Base-by-base conservation (phyloP, 2,329 filamentous ascomycete genomes). In the Exophiala dermatitidis region DNA sequence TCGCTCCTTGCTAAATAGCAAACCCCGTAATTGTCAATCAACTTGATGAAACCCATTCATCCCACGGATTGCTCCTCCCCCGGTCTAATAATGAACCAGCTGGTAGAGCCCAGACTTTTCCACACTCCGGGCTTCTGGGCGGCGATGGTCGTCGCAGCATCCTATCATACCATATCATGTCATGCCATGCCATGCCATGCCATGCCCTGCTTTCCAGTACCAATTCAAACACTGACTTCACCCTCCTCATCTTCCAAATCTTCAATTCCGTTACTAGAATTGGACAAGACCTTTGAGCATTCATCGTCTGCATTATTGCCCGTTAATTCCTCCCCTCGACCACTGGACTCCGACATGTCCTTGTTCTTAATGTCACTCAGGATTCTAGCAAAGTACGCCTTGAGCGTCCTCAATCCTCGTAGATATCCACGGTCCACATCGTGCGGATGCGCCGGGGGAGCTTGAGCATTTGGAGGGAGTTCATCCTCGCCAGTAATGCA, bases 351-450 rank as follows among this genome's bases (percentile, higher is more conserved):
- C 34, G 71, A 64, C 34, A 53, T 36, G 50, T 76, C 69, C 46
- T 73, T 67, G 32, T 71, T 65, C 38, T 74, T 74, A 48, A 91
- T 79, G 59, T 97, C 90, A 62, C 81, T 81, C 73, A 93, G 85
- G 49, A 98, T 96, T 52, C 83, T 81, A 63, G 90, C 77, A 64
- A 98, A 95, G 68, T 96, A 97, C 66, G 83, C 80, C 52, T 83
- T 80, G 61, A 98, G 72, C 2, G 84, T 88, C 48, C 84, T 77
- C 54, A 98, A 71, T 0, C 93, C 93, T 52, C 90, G 84, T 38
- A 98, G 74, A 65, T 97, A 98, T 0, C 93, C 93, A 30, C 84
- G 80, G 62, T 98, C 93, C 4, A 95, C 84, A 56, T 88, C 84
- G 34, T 85, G 74, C 0, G 88, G 88, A 65, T 94, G 82, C 54